A percentile compares a stretch with the other conserved stretches of the same genome.
Conservation (phyloP, 345 rosid genomes). For the Brassica rapa region DNA sequence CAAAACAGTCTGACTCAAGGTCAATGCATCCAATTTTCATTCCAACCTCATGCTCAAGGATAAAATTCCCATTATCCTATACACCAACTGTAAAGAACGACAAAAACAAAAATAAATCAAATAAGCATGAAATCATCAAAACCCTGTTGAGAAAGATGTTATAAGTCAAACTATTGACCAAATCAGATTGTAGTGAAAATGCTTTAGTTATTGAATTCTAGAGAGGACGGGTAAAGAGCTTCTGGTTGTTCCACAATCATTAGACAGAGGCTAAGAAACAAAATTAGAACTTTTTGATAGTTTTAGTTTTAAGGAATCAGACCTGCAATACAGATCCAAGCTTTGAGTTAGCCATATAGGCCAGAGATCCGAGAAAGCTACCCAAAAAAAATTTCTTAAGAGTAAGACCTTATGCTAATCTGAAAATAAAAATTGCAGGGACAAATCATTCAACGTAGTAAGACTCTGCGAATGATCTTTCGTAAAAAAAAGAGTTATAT, state of each 20-base stretch:
- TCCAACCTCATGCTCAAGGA: neutral
- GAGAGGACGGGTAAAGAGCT: neutral
- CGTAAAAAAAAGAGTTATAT: neutral
- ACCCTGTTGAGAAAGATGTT: neutral
- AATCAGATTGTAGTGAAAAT: neutral
- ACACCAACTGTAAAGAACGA: neutral
- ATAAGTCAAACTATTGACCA: neutral
- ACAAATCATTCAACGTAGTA: neutral
- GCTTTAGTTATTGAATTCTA: neutral
- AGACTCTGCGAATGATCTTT: neutral
- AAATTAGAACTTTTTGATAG: neutral
- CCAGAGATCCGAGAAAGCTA: neutral
- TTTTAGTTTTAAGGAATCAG: neutral
- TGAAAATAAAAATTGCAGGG: neutral
- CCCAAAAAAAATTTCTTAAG: neutral
- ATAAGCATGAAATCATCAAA: neutral
- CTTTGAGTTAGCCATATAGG: neutral
- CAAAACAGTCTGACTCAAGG: no score
- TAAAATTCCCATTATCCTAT: neutral
- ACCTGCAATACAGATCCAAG: neutral
- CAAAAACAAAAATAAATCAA: neutral
- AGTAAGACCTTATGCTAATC: neutral
- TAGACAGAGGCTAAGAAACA: neutral
- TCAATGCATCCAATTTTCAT: neutral
- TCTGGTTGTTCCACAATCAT: neutral